Conservation (phyloP, 2,329 filamentous ascomycete genomes). For the Sordariomycetes sp. region DNA sequence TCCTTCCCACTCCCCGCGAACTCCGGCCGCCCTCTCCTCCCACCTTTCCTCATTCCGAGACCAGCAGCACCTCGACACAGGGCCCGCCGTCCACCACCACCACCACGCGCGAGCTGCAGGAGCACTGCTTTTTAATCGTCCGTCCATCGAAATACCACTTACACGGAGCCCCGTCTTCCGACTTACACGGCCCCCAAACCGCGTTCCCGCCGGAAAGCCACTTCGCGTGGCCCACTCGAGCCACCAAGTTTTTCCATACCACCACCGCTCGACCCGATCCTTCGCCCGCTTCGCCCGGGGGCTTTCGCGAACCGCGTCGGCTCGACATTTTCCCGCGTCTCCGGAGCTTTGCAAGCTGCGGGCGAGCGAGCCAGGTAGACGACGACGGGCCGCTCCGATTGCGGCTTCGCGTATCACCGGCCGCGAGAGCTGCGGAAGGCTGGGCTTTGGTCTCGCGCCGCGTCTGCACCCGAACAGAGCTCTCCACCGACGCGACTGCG, state of each 20-base stretch:
- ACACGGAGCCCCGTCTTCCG: neutral
- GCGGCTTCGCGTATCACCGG: neutral
- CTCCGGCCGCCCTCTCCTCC: neutral
- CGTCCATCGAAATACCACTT: neutral
- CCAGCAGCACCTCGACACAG: neutral
- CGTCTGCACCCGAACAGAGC: neutral
- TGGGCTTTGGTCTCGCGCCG: neutral
- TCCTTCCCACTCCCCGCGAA: slow-evolving; percentile 1
- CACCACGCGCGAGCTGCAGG: neutral
- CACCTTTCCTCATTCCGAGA: neutral
- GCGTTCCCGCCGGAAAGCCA: neutral
- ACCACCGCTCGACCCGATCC: neutral
- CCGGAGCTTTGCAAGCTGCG: neutral
- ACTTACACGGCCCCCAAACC: neutral
- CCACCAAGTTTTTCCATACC: neutral
- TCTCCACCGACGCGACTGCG: neutral
- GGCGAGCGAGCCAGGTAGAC: neutral
- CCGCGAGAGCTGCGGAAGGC: neutral
- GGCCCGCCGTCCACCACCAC: neutral
- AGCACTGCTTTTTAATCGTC: neutral
- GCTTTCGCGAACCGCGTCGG: too few species aligned
- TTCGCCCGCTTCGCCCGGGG: too few species aligned
- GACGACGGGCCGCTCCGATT: neutral
- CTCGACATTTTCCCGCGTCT: neutral
- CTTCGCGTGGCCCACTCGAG: neutral